phyloP scores from a whole-genome alignment of 2,329 filamentous ascomycete species.

The Alternaria consortialis region DNA sequence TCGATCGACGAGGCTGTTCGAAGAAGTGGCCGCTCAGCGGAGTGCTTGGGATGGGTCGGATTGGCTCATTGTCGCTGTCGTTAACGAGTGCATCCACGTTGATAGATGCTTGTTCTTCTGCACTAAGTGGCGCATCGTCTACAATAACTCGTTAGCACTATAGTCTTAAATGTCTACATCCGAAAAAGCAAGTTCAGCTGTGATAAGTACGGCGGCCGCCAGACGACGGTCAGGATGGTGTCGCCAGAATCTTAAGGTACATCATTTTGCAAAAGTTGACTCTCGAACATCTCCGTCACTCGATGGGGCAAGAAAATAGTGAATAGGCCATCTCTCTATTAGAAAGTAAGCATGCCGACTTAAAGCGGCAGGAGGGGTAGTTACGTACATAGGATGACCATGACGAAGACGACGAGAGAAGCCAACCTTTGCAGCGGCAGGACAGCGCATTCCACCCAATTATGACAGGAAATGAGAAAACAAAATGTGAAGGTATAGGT shows the following conservation, averaged over 20 bases:
- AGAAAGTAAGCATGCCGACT: conserved; percentile 54
- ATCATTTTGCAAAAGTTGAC: conserved; percentile 38
- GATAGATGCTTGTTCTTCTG: conserved; percentile 67
- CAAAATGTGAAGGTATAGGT: conserved; percentile 43
- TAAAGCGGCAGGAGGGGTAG: conserved; percentile 51
- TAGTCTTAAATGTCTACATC: conserved; percentile 1
- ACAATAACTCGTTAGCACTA: conserved; percentile 55
- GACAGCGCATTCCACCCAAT: conserved; percentile 46
- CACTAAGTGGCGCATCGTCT: conserved; percentile 70
- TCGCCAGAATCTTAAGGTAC: conserved; percentile 39
- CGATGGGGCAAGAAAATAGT: conserved; percentile 40
- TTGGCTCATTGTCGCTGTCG: conserved; percentile 54
- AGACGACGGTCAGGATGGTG: conserved; percentile 21
- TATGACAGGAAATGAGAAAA: conserved; percentile 35
- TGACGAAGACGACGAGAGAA: conserved; percentile 58
- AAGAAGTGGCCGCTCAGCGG: conserved; percentile 37
- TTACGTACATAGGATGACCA: conserved; percentile 57
- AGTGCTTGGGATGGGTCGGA: conserved; percentile 41
- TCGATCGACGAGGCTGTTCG: conserved; percentile 53
- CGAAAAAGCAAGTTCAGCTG: background rate
- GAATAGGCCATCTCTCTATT: conserved; percentile 53
- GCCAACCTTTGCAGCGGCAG: conserved; percentile 46
- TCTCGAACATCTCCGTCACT: conserved; percentile 54
- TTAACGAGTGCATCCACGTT: conserved; percentile 76
- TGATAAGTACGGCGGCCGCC: conserved; percentile 31